A percentile compares a stretch with the other conserved stretches of the same genome.
Evolutionary conservation across 2,329 filamentous ascomycete species (phyloP).

Genomic region (Trichoderma lentiforme): DNA sequence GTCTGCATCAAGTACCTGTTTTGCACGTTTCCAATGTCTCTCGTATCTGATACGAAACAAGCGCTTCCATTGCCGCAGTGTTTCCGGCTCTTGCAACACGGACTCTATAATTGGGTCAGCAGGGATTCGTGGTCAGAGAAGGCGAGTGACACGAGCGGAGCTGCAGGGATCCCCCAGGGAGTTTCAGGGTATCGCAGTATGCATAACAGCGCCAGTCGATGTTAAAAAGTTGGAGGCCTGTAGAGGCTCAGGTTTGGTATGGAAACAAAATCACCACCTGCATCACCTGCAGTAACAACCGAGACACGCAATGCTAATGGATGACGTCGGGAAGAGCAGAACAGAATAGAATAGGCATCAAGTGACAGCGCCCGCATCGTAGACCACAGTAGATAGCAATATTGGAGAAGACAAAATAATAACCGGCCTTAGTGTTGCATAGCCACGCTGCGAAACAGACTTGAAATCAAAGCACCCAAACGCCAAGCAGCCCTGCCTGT

Average conservation of each 20-base stretch:
- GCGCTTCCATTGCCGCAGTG: background rate
- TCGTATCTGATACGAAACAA: background rate
- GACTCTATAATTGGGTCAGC: background rate
- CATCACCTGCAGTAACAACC: background rate
- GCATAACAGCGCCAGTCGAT: background rate
- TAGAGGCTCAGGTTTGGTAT: background rate
- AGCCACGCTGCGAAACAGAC: background rate
- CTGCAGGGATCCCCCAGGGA: background rate
- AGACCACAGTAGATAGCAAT: too few relatives aligned
- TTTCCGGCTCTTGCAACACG: background rate
- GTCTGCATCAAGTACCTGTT: background rate
- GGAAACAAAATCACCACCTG: background rate
- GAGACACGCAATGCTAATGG: background rate
- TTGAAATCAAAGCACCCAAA: background rate
- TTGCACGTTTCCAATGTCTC: background rate
- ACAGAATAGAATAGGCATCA: background rate
- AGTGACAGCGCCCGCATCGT: too few relatives aligned
- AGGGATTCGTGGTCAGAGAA: background rate
- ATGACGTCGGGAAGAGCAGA: background rate
- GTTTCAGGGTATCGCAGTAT: slow-evolving; percentile 2
- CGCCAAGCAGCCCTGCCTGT: slow-evolving; percentile 1
- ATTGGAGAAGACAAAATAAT: background rate
- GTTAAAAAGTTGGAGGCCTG: background rate
- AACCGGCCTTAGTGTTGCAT: background rate
- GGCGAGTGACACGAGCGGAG: background rate